phyloP scores from a whole-genome alignment of 805 yeast species.

The Sugiyamaella qingdaonensis region DNA sequence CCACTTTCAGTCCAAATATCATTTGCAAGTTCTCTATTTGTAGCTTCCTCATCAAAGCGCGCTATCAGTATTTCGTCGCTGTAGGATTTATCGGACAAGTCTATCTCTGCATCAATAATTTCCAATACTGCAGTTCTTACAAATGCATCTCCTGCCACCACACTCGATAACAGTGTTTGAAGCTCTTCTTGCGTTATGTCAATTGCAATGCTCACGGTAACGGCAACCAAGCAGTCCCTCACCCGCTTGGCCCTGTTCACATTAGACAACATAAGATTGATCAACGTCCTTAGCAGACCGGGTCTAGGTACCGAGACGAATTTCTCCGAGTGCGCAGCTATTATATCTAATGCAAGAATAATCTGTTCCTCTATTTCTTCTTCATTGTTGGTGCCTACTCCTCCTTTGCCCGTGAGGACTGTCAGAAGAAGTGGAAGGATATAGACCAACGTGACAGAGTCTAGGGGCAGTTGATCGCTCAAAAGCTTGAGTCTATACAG shows the following conservation, averaged over 20 bases:
- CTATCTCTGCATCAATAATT: slow-evolving; percentile 74
- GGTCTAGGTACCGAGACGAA: slow-evolving; percentile 67
- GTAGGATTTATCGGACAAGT: slow-evolving; percentile 42
- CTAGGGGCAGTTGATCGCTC: slow-evolving; percentile 68
- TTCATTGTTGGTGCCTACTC: slow-evolving; percentile 40
- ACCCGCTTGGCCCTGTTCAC: slow-evolving; percentile 78
- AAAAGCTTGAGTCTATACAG: slow-evolving; percentile 72
- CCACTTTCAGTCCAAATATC: slow-evolving; percentile 84
- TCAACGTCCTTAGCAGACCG: slow-evolving; percentile 55
- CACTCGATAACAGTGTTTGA: slow-evolving; percentile 48
- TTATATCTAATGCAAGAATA: slow-evolving; percentile 67
- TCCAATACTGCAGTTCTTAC: slow-evolving; percentile 80
- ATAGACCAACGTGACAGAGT: slow-evolving; percentile 63
- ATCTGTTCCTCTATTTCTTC: slow-evolving; percentile 91
- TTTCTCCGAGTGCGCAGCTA: slow-evolving; percentile 44
- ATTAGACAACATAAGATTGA: slow-evolving; percentile 57
- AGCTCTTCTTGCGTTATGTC: slow-evolving; percentile 57
- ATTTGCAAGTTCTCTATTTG: slow-evolving; percentile 59
- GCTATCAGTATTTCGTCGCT: slow-evolving; percentile 75
- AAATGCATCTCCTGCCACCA: slow-evolving; percentile 59
- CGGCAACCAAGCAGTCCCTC: slow-evolving; percentile 73
- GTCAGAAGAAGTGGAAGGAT: slow-evolving; percentile 68
- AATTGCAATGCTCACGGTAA: slow-evolving; percentile 72
- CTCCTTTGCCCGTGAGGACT: slow-evolving; percentile 61
- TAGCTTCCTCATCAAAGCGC: slow-evolving; percentile 65